Evolutionary conservation across 306 rosid genomes (phyloP), one percentile per base, ranked within the genome.

Genomic region (Mucuna pruriens): DNA sequence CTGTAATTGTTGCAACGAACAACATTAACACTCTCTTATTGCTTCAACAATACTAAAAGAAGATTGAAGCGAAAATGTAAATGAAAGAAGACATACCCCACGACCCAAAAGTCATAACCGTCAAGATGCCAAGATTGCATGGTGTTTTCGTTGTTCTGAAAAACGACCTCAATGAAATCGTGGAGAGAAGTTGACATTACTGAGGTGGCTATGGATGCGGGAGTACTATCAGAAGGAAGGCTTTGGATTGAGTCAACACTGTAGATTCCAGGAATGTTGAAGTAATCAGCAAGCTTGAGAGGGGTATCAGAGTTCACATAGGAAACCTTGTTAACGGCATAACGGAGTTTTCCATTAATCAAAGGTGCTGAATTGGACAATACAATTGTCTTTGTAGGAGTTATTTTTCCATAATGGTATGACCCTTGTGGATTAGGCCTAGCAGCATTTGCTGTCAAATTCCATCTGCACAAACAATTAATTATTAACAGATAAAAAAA

Each of bases 381-480:
- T 13, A 93, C 84, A 44, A 95, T 88, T 40, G 94, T 90, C 90
- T 86, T 93, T 57, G 89, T 86, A 5, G 92, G 87, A n/a, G 87
- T 82, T 40, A 96, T 89, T 83, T 73, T 84, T 55, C 99, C 99
- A 40, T 95, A 95, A 84, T 95, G 99, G 91, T 49, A 95, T 60
- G 99, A 95, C 7, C 99, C 98, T 77, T 95, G 98, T 60, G 99
- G 99, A 45, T 95, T 95, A 20, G 98, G 98, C 90, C 99, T 88
- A 7, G 99, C 99, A 26, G 99, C 99, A 90, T 84, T 96, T 85
- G 99, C 98, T 55, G 98, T 96, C 85, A 93, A 80, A 81, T 93
- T 96, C 98, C 98, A 92, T 89, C 98, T 95, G 85, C 78, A 85
- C 26, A 23, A 82, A 78, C 44, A 71, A 67, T 38, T 44, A 67